Base-by-base conservation (phyloP, 2,329 filamentous ascomycete genomes). In the Chaetomium strumarium region DNA sequence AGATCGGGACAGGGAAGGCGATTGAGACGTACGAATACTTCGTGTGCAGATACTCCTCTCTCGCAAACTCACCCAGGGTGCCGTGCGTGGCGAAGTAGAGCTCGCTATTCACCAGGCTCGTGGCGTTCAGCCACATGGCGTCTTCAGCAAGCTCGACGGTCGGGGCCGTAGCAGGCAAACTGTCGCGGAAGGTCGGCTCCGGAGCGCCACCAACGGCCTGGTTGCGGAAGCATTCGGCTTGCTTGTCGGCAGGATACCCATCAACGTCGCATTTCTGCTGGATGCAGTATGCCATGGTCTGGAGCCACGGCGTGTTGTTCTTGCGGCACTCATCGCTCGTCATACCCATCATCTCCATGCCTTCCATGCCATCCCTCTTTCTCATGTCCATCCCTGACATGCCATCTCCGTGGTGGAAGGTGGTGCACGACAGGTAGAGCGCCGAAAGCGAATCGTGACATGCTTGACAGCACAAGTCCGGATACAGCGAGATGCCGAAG, bases 281-380 rank as follows among this genome's bases (percentile, higher is more conserved):
- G 40, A 43, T 43, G 40, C 40, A 43, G 40, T 43, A 43, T 14
- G 40, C 40, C 40, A 43, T 43, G 2, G 40, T 43, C 40, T 43
- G 40, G 9, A 43, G 24, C 40, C 40, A 43, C 2, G 40, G 24
- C 4, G 40, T 43, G 40, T 43, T 43, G 40, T 43, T 43, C 9
- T 24, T 24, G 13, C 24, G 24, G 40, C 40, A 43, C 6, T 43
- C 40, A 24, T 17, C 24, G 29, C 40, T 43, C 13, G 40, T 43
- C 40, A 16, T 43, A 24, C 40, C 40, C 40, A 30, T 41, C 39
- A 31, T 43, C 13, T 5, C 24, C 40, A 43, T 43, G 13, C 7
- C 40, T 2, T 24, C 40, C 40, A 43, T 43, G 17, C 29, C 39
- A 12, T 31, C 40, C 40, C 24, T 43, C 11, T 41, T 41, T 10